Evolutionary conservation across 805 yeast species (phyloP).

Genomic region (Candida mattraensis): DNA sequence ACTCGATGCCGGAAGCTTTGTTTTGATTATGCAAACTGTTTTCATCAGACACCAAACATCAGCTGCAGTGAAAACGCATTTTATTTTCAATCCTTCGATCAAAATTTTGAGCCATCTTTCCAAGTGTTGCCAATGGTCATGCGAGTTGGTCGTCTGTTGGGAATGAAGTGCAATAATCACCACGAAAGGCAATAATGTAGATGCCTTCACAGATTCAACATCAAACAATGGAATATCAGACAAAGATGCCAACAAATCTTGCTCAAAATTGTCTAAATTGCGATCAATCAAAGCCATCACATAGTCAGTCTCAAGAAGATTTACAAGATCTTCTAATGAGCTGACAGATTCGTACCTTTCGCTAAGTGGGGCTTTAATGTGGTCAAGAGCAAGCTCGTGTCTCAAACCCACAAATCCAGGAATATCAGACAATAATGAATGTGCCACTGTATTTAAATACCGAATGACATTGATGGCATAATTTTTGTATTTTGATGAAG

Average conservation of each 20-base stretch:
- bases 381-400: constrained; percentile 21
- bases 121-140: constrained; percentile 28
- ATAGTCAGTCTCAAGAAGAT: constrained; percentile 24
- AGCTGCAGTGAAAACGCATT: constrained; percentile 10
- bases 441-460: constrained; percentile 28
- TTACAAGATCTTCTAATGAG: constrained; percentile 21
- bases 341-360: constrained; percentile 27
- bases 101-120: constrained; percentile 26
- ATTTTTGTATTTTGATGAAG: constrained; percentile 8
- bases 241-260: constrained; percentile 18
- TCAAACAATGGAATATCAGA: constrained; percentile 13
- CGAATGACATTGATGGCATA: constrained; percentile 22
- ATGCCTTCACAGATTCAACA: constrained; percentile 9
- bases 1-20: too few relatives aligned
- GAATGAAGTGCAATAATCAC: constrained; percentile 21
- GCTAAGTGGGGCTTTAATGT: constrained; percentile 21
- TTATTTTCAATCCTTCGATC: constrained; percentile 4
- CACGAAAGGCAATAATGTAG: constrained; percentile 21
- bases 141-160: constrained; percentile 7
- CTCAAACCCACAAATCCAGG: constrained; percentile 23
- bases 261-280: constrained; percentile 12
- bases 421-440: constrained; percentile 11
- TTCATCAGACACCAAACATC: constrained; percentile 22
- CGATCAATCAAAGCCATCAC: constrained; percentile 18
- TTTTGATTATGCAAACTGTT: constrained; percentile 4